These are phyloP conservation scores for Hortiboletus flavorubellus DNA, from an alignment of 768 basidiomycete species.

Conservation along the genomic window DNA sequence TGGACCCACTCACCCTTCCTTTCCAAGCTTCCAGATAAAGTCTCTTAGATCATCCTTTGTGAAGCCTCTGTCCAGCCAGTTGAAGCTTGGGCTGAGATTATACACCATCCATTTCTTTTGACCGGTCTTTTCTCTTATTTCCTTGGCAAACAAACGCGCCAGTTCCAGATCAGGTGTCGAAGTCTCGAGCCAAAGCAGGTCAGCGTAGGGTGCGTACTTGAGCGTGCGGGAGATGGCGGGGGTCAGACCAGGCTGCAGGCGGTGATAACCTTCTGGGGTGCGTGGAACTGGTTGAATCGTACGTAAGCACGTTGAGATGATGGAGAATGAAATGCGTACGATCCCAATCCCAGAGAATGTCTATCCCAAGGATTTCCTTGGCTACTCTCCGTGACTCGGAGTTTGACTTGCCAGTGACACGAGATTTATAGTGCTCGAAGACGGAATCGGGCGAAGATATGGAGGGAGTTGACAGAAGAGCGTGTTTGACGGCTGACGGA, in stretches of 20 bases:
- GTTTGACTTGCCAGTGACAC: constrained; percentile 65
- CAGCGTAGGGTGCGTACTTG: constrained; percentile 81
- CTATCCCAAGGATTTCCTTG: constrained; percentile 57
- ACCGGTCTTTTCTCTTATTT: constrained; percentile 68
- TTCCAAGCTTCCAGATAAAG: constrained; percentile 87
- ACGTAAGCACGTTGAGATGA: background rate
- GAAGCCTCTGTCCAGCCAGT: constrained; percentile 85
- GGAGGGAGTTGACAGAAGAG: constrained; percentile 17
- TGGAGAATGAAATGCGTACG: constrained; percentile 42
- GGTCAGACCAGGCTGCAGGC: constrained; percentile 77
- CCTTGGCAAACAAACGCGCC: constrained; percentile 73
- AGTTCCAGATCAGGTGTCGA: constrained; percentile 81
- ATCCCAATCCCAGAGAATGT: constrained; percentile 89
- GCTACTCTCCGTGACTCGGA: constrained; percentile 69
- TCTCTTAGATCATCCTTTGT: constrained; percentile 71
- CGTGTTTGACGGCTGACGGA: constrained; percentile 22
- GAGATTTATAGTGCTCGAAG: constrained; percentile 55
- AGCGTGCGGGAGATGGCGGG: constrained; percentile 79
- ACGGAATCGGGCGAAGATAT: constrained; percentile 38
- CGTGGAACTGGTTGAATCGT: constrained; percentile 58
- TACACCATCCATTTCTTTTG: constrained; percentile 77
- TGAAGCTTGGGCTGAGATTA: constrained; percentile 92
- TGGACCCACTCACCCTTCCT: constrained; percentile 61
- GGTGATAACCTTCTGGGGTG: constrained; percentile 90
- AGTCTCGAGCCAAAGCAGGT: constrained; percentile 92